These are phyloP conservation scores for Triadica sebifera DNA, from an alignment of 345 rosid genomes.

Conservation along the genomic window DNA sequence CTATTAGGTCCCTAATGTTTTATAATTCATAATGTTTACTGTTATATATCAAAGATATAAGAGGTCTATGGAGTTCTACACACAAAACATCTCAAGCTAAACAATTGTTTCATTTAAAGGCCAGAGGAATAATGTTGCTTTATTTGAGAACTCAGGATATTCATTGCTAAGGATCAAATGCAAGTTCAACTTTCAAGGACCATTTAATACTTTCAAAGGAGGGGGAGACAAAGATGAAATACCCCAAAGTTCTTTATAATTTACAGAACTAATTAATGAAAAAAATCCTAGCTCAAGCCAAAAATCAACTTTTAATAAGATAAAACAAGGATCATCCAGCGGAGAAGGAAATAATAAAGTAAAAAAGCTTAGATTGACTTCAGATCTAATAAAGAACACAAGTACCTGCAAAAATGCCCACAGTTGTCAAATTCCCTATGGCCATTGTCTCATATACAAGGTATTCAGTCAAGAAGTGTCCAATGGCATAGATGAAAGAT, in stretches of 20 bases:
- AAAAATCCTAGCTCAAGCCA: not conserved
- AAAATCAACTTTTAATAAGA: not conserved
- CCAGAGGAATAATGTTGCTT: too few species aligned
- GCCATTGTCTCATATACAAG: constrained; percentile 80
- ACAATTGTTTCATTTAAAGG: not conserved
- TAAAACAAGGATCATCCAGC: not conserved
- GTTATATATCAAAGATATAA: not conserved
- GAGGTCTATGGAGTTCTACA: not conserved
- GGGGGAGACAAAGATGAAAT: not conserved
- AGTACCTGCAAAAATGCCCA: constrained; percentile 79
- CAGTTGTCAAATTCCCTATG: constrained; percentile 65
- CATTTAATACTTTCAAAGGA: not conserved
- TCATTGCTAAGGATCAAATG: not conserved
- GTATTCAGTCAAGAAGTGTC: constrained; percentile 81
- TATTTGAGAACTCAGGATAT: not conserved
- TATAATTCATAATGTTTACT: not conserved
- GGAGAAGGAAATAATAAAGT: not conserved
- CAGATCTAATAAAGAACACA: not conserved
- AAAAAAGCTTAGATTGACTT: not conserved
- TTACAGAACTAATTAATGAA: not conserved
- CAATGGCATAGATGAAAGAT: constrained; percentile 81
- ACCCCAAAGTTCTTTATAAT: not conserved
- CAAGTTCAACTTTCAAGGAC: not conserved
- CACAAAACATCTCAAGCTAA: not conserved
- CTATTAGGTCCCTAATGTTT: not conserved